A percentile compares a stretch with the other conserved stretches of the same genome.
Conservation (phyloP, 1,284 basidiomycete genomes). For the Exsudoporus floridanus region DNA sequence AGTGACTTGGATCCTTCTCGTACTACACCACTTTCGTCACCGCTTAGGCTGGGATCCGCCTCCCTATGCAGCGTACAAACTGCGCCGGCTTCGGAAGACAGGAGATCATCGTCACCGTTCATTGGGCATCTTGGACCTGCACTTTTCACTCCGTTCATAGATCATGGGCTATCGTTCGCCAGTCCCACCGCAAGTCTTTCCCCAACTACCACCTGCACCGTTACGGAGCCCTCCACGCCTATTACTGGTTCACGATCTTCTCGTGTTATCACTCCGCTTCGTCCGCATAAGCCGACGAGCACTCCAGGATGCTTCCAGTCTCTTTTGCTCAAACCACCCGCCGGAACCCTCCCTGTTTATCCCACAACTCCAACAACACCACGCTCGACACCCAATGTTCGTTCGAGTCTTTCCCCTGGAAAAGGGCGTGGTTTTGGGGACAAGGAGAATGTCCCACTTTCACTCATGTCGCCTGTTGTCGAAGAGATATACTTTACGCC, state of each 20-base stretch:
- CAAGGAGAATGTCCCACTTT: constrained; percentile 50
- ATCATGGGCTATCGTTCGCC: not conserved
- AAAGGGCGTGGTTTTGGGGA: constrained; percentile 34
- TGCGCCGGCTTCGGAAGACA: not conserved
- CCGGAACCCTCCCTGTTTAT: constrained; percentile 28
- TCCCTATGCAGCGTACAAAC: constrained; percentile 12
- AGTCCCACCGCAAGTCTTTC: constrained; percentile 7
- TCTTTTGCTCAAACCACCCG: constrained; percentile 31
- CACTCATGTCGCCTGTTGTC: constrained; percentile 30
- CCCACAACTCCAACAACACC: constrained; percentile 31
- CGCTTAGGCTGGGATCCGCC: not conserved
- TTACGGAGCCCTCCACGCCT: constrained; percentile 29
- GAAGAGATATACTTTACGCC: constrained; percentile 38
- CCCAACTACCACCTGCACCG: not conserved
- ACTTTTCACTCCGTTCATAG: constrained; percentile 17
- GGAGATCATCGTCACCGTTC: constrained; percentile 19
- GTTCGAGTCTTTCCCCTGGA: constrained; percentile 25
- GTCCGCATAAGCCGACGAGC: constrained; percentile 31
- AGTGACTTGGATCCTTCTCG: constrained; percentile 4
- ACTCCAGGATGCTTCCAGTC: constrained; percentile 38
- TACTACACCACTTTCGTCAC: constrained; percentile 18
- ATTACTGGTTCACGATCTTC: constrained; percentile 11
- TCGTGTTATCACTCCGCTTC: constrained; percentile 29
- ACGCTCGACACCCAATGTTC: constrained; percentile 12
- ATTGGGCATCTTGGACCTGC: constrained; percentile 33